phyloP scores from a whole-genome alignment of 73 alveolate genomes.

The Paramecium bursaria region DNA sequence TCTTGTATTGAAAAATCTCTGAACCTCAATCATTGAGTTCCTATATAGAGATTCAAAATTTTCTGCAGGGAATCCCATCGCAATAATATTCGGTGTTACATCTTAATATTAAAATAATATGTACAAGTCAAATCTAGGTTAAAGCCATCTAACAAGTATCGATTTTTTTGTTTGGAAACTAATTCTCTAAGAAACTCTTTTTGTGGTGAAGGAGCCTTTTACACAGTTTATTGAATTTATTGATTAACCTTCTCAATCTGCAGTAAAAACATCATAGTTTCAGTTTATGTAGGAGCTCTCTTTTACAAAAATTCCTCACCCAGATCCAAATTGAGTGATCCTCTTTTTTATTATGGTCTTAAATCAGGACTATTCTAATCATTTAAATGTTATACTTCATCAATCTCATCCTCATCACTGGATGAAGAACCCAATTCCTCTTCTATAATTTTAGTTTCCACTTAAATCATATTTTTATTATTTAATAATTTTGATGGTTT shows the following conservation, averaged over 20 bases:
- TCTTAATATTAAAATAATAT: slow-evolving; percentile 22
- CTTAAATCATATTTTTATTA: too few species aligned
- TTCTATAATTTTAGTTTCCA: too few species aligned
- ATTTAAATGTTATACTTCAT: too few species aligned
- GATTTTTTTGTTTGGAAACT: slow-evolving; percentile 71
- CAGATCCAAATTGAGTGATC: too few species aligned
- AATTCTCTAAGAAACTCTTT: slow-evolving; percentile 40
- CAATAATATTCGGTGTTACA: slow-evolving; percentile 86
- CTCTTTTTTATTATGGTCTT: too few species aligned
- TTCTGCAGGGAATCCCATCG: slow-evolving; percentile 96
- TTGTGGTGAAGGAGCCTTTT: slow-evolving; percentile 15
- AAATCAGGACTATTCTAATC: too few species aligned
- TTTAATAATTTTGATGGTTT: too few species aligned
- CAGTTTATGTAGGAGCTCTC: too few species aligned
- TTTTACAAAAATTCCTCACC: too few species aligned
- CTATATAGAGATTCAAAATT: slow-evolving; percentile 84
- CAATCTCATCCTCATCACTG: too few species aligned
- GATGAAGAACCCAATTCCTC: too few species aligned
- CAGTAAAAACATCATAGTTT: too few species aligned
- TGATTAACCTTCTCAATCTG: slow-evolving; percentile 16
- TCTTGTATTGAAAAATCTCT: slow-evolving; percentile 80
- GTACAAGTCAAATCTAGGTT: slow-evolving; percentile 83
- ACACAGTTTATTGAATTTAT: slow-evolving; percentile 11
- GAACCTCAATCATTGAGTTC: slow-evolving; percentile 79
- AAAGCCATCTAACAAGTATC: slow-evolving; percentile 81